Conservation (phyloP, 495 filamentous ascomycete genomes). For the Tricharina praecox region DNA sequence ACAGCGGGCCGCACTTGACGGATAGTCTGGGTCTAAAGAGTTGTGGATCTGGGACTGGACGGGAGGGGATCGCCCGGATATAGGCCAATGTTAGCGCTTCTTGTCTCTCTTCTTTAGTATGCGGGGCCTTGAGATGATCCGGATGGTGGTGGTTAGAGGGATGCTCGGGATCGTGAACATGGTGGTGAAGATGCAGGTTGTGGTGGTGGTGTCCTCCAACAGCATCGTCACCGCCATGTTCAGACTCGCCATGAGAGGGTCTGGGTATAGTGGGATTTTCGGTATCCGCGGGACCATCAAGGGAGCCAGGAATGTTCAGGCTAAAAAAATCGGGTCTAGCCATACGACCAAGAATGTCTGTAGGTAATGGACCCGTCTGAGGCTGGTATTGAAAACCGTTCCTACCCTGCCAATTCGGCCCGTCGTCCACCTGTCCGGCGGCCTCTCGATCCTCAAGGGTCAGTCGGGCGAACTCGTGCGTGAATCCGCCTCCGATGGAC, state of each 20-base stretch:
- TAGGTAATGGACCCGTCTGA: background rate
- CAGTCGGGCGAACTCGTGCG: conserved; percentile 17
- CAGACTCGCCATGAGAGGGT: background rate
- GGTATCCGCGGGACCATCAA: conserved; percentile 3
- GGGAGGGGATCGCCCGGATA: conserved; percentile 19
- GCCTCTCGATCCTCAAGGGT: conserved; percentile 19
- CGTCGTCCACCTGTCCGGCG: background rate
- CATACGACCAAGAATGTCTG: background rate
- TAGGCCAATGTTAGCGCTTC: conserved; percentile 22
- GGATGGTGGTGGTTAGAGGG: conserved; percentile 4
- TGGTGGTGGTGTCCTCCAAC: conserved; percentile 6
- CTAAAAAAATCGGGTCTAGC: background rate
- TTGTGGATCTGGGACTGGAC: conserved; percentile 36
- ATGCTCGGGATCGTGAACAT: conserved; percentile 9
- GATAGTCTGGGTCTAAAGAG: conserved; percentile 68
- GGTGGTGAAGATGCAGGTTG: too few relatives aligned
- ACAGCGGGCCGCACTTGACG: conserved; percentile 73
- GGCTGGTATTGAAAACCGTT: too few relatives aligned
- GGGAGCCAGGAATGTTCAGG: background rate
- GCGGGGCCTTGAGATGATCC: background rate
- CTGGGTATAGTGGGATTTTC: background rate
- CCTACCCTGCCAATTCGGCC: background rate
- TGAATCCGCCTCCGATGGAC: background rate
- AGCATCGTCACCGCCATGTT: background rate
- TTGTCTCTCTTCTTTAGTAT: conserved; percentile 15